Conservation (phyloP, 1,284 basidiomycete species). For the Cutaneotrichosporon arboriforme region DNA sequence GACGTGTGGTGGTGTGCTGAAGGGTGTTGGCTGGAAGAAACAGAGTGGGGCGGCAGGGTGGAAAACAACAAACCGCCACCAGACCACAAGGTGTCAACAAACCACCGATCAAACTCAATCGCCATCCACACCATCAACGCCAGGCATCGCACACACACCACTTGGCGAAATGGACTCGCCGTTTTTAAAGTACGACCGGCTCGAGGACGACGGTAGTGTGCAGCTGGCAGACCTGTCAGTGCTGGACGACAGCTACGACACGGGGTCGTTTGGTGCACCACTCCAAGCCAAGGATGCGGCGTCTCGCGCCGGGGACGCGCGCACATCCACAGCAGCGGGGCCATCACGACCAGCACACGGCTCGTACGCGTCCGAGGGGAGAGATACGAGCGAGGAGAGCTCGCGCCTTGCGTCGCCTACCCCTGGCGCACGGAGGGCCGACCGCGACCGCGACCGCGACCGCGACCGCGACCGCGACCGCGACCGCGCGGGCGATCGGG, state of each 20-base stretch:
- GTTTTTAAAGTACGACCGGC: not conserved
- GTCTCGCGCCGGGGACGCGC: too few relatives aligned
- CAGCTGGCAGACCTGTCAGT: constrained; percentile 6
- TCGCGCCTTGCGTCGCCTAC: too few relatives aligned
- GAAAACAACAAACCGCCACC: not conserved
- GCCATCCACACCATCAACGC: not conserved
- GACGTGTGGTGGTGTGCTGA: not conserved
- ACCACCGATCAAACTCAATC: not conserved
- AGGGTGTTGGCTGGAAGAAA: not conserved
- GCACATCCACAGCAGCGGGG: too few relatives aligned
- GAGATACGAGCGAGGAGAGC: too few relatives aligned
- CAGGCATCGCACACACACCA: not conserved
- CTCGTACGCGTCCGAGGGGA: too few relatives aligned
- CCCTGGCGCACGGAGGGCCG: not conserved
- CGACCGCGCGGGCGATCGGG: too few relatives aligned
- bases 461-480: not conserved
- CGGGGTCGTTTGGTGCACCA: not conserved
- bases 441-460: not conserved
- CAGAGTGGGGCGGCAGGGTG: not conserved
- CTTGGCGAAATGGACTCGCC: constrained; percentile 7
- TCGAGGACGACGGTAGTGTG: constrained; percentile 4
- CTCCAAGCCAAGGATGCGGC: too few relatives aligned
- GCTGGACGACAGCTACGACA: not conserved
- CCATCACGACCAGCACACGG: too few relatives aligned
- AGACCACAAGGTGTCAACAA: not conserved